phyloP scores from a whole-genome alignment of 1,284 basidiomycete species.

The Pterula multifida region DNA sequence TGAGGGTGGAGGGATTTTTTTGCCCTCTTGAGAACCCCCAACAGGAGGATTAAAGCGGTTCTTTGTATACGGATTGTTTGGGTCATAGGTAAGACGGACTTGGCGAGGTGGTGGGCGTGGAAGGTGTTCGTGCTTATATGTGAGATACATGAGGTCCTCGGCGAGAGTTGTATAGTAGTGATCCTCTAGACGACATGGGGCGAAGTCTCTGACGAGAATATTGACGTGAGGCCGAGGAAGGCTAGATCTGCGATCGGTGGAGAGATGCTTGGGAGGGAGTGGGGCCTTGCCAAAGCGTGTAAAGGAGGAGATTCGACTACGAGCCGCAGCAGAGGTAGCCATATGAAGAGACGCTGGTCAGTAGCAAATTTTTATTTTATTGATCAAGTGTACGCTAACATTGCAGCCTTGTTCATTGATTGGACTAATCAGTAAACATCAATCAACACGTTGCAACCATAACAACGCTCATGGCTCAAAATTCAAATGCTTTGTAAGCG shows the following conservation, averaged over 20 bases:
- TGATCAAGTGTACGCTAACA: too few relatives aligned
- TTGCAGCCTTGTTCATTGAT: too few relatives aligned
- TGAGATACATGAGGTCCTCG: constrained; percentile 91
- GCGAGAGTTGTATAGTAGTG: constrained; percentile 81
- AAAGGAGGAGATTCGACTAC: constrained; percentile 13
- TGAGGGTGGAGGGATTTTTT: constrained; percentile 51
- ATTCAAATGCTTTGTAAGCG: too few relatives aligned
- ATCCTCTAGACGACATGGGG: constrained; percentile 67
- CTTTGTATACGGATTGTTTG: constrained; percentile 68
- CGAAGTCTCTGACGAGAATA: constrained; percentile 56
- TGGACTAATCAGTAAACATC: too few relatives aligned
- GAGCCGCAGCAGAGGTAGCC: not conserved
- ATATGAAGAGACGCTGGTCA: too few relatives aligned
- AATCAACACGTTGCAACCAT: too few relatives aligned
- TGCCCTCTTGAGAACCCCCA: constrained; percentile 58
- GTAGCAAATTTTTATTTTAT: too few relatives aligned
- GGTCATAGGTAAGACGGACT: constrained; percentile 64
- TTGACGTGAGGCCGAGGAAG: constrained; percentile 59
- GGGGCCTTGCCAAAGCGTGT: constrained; percentile 36
- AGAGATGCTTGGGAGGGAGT: constrained; percentile 31
- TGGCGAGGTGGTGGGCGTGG: constrained; percentile 40
- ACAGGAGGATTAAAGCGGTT: constrained; percentile 63
- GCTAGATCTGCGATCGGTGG: constrained; percentile 32
- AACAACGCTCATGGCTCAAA: too few relatives aligned
- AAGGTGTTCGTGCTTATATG: constrained; percentile 67